Evolutionary conservation across 352 stramenopile genomes (phyloP), one percentile per base, ranked within the genome.

Genomic region (Saprolegnia diclina): DNA sequence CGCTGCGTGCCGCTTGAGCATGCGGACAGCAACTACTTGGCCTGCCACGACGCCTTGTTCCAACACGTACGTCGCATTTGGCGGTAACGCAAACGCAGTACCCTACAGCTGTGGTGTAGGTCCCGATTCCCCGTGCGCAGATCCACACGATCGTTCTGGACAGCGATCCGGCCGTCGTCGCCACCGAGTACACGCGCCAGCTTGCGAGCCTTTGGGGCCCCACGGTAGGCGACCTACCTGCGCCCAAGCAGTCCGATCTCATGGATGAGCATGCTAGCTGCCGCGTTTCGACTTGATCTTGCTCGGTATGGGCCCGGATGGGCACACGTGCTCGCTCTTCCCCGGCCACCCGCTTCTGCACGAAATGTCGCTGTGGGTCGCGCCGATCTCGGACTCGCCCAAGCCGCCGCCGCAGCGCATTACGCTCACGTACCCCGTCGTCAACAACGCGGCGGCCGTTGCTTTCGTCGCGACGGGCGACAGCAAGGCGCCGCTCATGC

Each of bases 241-340:
- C 14, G 24, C 18, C n/a, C n/a, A n/a, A n/a, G n/a, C n/a, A n/a
- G 26, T 21, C 52, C 44, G 63, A 37, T 29, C 11, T 42, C 45
- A n/a, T 22, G 24, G 38, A 11, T 67, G 37, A 4, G 24, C 2
- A 2, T 35, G 24, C 18, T 55, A 92, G 85, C 74, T 91, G 11
- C 91, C 93, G 44, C 81, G 82, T 69, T 96, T 99, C 56, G 97
- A 99, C 75, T 74, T 98, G 64, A 91, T 98, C 22, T 72, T 99
- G 44, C 81, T 99, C 4, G 97, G 97, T 42, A 98, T 99, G 84
- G 97, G 97, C 22, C 96, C 96, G 5, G 97, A 99, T 76, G 97
- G 97, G 14, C 97, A 99, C 83, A 99, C 96, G 19, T 98, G 94
- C 76, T 99, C 94, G 56, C 83, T 99, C 21, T 99, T 99, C 79